These are phyloP conservation scores for Solanum megistacrolobum DNA, from an alignment of 257 asterid species.

Conservation along the genomic window DNA sequence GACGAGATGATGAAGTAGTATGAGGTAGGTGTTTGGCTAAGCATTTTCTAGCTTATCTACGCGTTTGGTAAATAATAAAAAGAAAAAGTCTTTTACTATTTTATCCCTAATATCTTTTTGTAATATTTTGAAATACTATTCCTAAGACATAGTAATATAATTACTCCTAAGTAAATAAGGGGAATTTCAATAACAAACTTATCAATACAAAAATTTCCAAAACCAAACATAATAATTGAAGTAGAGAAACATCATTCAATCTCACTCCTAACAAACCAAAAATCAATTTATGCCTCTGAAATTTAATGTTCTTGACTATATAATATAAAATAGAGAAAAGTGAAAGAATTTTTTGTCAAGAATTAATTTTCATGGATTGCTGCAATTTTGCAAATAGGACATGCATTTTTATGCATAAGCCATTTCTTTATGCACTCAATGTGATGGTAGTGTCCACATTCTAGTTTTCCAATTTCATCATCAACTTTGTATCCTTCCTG, in stretches of 20 bases:
- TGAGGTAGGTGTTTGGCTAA: not conserved
- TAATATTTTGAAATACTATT: not conserved
- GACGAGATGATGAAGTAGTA: not conserved
- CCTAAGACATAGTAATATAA: not conserved
- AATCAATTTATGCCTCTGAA: not conserved
- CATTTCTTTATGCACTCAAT: conserved; percentile 58
- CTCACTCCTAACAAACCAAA: not conserved
- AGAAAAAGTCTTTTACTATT: not conserved
- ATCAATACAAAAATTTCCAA: not conserved
- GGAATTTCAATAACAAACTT: not conserved
- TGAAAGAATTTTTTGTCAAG: not conserved
- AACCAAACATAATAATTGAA: not conserved
- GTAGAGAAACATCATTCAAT: not conserved
- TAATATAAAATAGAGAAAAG: not conserved
- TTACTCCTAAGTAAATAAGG: not conserved
- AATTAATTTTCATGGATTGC: conserved; percentile 8
- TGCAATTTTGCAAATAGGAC: conserved; percentile 50
- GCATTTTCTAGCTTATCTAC: not conserved
- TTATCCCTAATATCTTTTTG: not conserved
- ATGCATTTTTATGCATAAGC: conserved; percentile 43
- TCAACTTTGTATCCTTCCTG: conserved; percentile 34
- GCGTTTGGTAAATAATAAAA: not conserved
- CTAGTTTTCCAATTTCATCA: conserved; percentile 32
- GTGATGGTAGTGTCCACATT: conserved; percentile 57
- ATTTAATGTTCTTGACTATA: not conserved